A percentile compares a stretch with the other conserved stretches of the same genome.
These are phyloP conservation scores for Omphalotus olearius DNA, from an alignment of 1,284 basidiomycete genomes.

Conservation along the genomic window DNA sequence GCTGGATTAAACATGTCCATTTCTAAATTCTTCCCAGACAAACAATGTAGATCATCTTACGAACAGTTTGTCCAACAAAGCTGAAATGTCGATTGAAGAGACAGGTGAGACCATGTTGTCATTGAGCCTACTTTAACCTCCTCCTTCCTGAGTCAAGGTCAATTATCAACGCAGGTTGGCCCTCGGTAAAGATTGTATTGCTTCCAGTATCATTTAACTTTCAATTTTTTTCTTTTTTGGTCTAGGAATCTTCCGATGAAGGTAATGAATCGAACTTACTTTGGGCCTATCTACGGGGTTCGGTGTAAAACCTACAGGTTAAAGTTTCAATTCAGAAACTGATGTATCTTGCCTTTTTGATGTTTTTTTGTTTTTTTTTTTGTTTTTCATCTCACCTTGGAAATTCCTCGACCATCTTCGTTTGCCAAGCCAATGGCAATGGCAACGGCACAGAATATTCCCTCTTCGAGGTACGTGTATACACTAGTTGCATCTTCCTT, in stretches of 20 bases:
- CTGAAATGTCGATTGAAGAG: conserved; percentile 34
- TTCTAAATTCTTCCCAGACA: conserved; percentile 26
- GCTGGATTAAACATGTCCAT: conserved; percentile 32
- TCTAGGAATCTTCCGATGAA: conserved; percentile 15
- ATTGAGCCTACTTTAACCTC: neutral
- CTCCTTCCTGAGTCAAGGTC: neutral
- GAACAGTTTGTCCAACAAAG: conserved; percentile 23
- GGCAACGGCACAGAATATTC: conserved; percentile 67
- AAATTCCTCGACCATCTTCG: conserved; percentile 65
- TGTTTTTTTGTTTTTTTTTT: no score
- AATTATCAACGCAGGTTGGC: conserved; percentile 48
- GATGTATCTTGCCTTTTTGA: neutral
- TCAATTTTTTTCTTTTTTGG: neutral
- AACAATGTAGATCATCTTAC: conserved; percentile 23
- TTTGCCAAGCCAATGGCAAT: conserved; percentile 70
- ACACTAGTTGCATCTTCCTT: neutral
- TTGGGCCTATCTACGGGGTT: conserved; percentile 51
- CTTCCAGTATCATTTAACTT: neutral
- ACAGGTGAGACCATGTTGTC: conserved; percentile 67
- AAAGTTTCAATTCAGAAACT: neutral
- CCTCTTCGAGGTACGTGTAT: conserved; percentile 47
- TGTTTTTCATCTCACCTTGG: no score
- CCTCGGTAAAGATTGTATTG: conserved; percentile 47
- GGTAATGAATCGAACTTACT: conserved; percentile 38
- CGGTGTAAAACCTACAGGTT: conserved; percentile 51